Percentiles rank a stretch among this genome's conserved stretches.
phyloP scores from a whole-genome alignment of 2,329 filamentous ascomycete genomes.

The Beauveria australis region DNA sequence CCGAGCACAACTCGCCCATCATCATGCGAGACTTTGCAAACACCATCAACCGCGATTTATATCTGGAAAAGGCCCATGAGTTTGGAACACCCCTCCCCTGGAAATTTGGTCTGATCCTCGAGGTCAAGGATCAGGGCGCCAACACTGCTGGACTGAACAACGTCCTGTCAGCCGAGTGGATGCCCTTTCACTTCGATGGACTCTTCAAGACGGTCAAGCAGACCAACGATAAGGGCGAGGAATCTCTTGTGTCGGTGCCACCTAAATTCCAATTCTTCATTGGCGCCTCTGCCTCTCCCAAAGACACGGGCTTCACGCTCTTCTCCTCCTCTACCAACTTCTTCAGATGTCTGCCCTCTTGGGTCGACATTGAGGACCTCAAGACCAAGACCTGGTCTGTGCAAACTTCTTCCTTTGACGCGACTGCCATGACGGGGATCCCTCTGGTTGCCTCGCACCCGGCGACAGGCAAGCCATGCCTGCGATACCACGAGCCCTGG shows the following conservation, averaged over 20 bases:
- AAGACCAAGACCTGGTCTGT: slow-evolving; percentile 39
- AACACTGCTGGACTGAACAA: slow-evolving; percentile 40
- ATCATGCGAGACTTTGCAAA: slow-evolving; percentile 43
- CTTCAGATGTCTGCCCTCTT: slow-evolving; percentile 36
- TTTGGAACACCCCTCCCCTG: slow-evolving; percentile 40
- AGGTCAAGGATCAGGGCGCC: slow-evolving; percentile 40
- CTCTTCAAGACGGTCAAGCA: slow-evolving; percentile 44
- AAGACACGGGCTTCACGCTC: slow-evolving; percentile 44
- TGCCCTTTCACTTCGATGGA: slow-evolving; percentile 52
- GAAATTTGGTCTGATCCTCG: slow-evolving; percentile 44
- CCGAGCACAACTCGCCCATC: slow-evolving; percentile 44
- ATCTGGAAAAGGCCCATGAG: slow-evolving; percentile 36
- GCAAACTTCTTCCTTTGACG: slow-evolving; percentile 38
- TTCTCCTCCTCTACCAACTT: slow-evolving; percentile 44
- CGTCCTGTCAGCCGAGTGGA: slow-evolving; percentile 43
- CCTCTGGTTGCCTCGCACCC: slow-evolving; percentile 39
- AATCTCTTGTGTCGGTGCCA: slow-evolving; percentile 32
- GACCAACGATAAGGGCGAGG: slow-evolving; percentile 28
- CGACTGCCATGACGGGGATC: slow-evolving; percentile 33
- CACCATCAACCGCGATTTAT: slow-evolving; percentile 35
- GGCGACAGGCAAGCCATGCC: slow-evolving; percentile 34
- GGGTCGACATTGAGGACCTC: slow-evolving; percentile 28
- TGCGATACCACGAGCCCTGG: slow-evolving; percentile 50
- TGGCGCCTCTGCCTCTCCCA: slow-evolving; percentile 36
- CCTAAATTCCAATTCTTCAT: slow-evolving; percentile 47